A percentile compares a stretch with the other conserved stretches of the same genome.
Conservation (phyloP, 768 basidiomycete genomes). For the Pholiota conissans region DNA sequence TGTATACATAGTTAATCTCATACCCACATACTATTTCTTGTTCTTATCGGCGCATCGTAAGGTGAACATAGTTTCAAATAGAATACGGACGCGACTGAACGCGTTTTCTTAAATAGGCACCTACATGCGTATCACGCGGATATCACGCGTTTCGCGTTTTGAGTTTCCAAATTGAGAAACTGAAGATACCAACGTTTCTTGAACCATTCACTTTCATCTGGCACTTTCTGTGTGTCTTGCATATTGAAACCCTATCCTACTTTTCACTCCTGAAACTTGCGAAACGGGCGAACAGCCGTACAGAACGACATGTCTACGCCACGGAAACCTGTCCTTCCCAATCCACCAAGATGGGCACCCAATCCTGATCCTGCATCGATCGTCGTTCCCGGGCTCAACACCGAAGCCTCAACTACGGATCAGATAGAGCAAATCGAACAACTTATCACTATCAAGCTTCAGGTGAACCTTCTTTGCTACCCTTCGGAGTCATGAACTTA, state of each 20-base stretch:
- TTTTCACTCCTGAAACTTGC: too few relatives aligned
- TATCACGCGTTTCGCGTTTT: conserved; percentile 15
- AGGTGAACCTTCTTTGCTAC: conserved; percentile 44
- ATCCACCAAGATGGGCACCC: conserved; percentile 68
- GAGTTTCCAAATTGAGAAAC: neutral
- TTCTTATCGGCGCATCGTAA: too few relatives aligned
- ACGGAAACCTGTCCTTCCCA: conserved; percentile 45
- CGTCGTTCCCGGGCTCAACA: conserved; percentile 70
- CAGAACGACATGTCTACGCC: conserved; percentile 8
- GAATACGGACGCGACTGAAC: neutral
- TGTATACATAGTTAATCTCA: too few relatives aligned
- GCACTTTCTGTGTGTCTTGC: too few relatives aligned
- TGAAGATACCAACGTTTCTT: neutral
- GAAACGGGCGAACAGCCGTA: too few relatives aligned
- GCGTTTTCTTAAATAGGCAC: neutral
- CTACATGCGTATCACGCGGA: conserved; percentile 21
- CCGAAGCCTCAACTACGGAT: conserved; percentile 63
- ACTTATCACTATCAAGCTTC: conserved; percentile 87
- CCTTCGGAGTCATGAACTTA: neutral
- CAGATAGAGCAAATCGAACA: conserved; percentile 97
- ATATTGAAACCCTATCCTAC: too few relatives aligned
- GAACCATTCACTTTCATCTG: neutral
- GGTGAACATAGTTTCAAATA: too few relatives aligned
- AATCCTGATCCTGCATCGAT: conserved; percentile 64
- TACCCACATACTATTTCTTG: too few relatives aligned